Evolutionary conservation across 2,329 filamentous ascomycete genomes (phyloP).

Genomic region (Arthroderma sp.): DNA sequence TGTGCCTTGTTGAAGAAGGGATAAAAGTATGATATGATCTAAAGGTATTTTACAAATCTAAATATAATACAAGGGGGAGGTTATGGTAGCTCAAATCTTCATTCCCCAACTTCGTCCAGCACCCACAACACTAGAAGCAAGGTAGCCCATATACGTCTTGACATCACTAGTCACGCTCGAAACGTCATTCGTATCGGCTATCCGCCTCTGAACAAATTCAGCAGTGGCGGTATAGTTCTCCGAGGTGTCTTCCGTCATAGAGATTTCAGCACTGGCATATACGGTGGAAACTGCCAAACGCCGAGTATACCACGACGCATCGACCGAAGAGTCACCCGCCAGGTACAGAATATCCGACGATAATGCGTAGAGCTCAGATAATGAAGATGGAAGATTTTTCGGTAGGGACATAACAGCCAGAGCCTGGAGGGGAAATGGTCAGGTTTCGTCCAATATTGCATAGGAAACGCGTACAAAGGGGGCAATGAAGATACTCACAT

Average conservation of each 20-base stretch:
- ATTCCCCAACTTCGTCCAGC: conserved; percentile 77
- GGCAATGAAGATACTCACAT: conserved; percentile 42
- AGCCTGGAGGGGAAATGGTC: conserved; percentile 42
- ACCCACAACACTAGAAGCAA: conserved; percentile 62
- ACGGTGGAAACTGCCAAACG: conserved; percentile 49
- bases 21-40: too few relatives aligned
- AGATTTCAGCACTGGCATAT: conserved; percentile 73
- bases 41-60: not conserved
- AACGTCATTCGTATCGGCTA: conserved; percentile 54
- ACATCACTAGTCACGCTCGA: conserved; percentile 51
- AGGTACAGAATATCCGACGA: conserved; percentile 90
- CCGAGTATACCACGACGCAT: conserved; percentile 78
- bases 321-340: conserved; percentile 67
- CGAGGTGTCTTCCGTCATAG: conserved; percentile 82
- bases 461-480: not conserved
- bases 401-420: conserved; percentile 83
- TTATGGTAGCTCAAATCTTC: conserved; percentile 45
- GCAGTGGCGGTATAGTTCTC: conserved; percentile 62
- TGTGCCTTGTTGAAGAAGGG: too few relatives aligned
- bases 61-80: not conserved
- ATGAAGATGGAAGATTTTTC: conserved; percentile 57
- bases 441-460: not conserved
- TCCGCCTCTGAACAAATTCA: conserved; percentile 61
- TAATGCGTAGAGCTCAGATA: conserved; percentile 66
- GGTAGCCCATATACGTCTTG: conserved; percentile 71